These are phyloP conservation scores for Wickerhamomyces silvicola DNA, from an alignment of 805 yeast genomes.

Conservation along the genomic window DNA sequence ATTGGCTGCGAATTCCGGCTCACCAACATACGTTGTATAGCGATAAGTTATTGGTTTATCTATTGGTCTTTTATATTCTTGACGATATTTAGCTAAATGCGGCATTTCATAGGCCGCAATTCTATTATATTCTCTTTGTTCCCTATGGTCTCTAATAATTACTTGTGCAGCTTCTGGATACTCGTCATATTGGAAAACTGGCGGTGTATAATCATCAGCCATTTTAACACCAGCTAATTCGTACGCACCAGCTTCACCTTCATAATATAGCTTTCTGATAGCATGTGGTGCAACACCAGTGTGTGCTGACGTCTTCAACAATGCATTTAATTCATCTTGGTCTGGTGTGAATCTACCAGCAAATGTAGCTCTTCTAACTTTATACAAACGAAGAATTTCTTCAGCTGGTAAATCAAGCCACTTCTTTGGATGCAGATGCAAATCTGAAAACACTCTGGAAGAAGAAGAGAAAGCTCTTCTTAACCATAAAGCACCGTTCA, in stretches of 20 bases:
- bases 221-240: slow-evolving; percentile 26
- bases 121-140: slow-evolving; percentile 68
- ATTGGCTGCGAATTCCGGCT: slow-evolving; percentile 48
- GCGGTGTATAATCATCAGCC: slow-evolving; percentile 31
- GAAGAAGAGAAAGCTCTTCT: slow-evolving; percentile 14
- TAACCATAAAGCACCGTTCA: slow-evolving; percentile 7
- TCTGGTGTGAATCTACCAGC: slow-evolving; percentile 46
- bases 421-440: slow-evolving; percentile 55
- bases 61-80: slow-evolving; percentile 50
- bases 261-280: slow-evolving; percentile 31
- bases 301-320: slow-evolving; percentile 40
- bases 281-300: slow-evolving; percentile 32
- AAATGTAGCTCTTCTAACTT: slow-evolving; percentile 47
- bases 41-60: slow-evolving; percentile 53
- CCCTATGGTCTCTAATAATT: slow-evolving; percentile 63
- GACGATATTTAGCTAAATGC: slow-evolving; percentile 65
- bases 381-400: slow-evolving; percentile 52
- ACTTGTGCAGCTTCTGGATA: slow-evolving; percentile 68
- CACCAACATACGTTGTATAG: slow-evolving; percentile 71
- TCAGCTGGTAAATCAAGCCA: slow-evolving; percentile 69
- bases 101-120: slow-evolving; percentile 93
- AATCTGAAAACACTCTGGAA: slow-evolving; percentile 6
- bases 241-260: slow-evolving; percentile 37
- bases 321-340: slow-evolving; percentile 49
- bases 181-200: slow-evolving; percentile 55